Evolutionary conservation across 805 yeast species (phyloP), one percentile per base, ranked within the genome.

Genomic region (Cyberlindnera sargentensis): DNA sequence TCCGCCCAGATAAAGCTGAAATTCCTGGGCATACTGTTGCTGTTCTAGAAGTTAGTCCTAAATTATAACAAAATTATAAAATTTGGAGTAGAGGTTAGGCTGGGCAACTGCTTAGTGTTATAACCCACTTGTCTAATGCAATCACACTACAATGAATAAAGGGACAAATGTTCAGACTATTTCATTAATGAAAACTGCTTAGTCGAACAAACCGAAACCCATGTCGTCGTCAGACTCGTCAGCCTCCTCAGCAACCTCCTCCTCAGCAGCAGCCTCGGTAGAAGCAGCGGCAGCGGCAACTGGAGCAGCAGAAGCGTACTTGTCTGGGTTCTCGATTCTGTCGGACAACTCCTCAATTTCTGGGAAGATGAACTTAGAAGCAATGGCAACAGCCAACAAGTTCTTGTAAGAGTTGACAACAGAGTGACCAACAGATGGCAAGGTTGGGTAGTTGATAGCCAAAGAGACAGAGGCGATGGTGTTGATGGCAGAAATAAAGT

Each of bases 321-420:
- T 96, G 57, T 93, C 98, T 72, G 99, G 99, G 95, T 93, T 91
- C 72, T 96, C 98, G 66, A 93, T 79, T 79, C 98, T 87, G 85
- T 93, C 99, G 85, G 88, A 88, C 79, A 93, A 83, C 60, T 91
- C 90, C 80, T 90, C 99, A 61, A 96, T 86, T 73, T 96, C 98
- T 76, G 95, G 97, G 79, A 84, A 93, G 68, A 96, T 85, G 87
- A 90, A 93, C 72, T 93, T 96, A 67, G 98, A 82, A 68, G 96
- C 99, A 75, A 93, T 78, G 57, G 99, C 95, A 67, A 93, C 81
- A 66, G 98, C 96, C 72, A 93, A 80, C 68, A 93, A 80, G 80
- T 91, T 84, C 95, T 93, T 93, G 95, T 93, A 93, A 82, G 86
- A 83, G 96, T 93, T 93, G 80, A 93, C 82, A 72, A 93, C 79